phyloP scores from a whole-genome alignment of 2,329 filamentous ascomycete genomes.

The Lomentospora prolificans region DNA sequence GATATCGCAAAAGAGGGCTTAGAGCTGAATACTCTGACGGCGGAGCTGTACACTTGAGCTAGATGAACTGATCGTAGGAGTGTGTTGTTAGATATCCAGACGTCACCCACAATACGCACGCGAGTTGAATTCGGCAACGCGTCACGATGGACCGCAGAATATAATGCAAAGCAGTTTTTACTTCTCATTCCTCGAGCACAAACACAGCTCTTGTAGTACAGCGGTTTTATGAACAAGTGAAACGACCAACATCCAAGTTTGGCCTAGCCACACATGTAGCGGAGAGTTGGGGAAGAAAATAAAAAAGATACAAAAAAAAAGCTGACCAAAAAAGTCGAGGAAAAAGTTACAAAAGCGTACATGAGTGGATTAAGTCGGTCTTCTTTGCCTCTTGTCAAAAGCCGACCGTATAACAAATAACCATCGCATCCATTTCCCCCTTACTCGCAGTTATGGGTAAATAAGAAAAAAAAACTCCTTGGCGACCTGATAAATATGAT shows the following conservation, averaged over 20 bases:
- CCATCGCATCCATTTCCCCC: not conserved
- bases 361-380: not conserved
- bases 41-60: constrained; percentile 57
- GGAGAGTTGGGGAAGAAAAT: not conserved
- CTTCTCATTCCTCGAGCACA: not conserved
- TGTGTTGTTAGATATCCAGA: too few relatives aligned
- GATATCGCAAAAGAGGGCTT: constrained; percentile 81
- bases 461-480: constrained; percentile 10
- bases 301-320: not conserved
- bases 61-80: not conserved
- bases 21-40: constrained; percentile 60
- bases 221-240: too few relatives aligned
- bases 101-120: too few relatives aligned
- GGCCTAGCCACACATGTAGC: not conserved
- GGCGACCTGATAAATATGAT: constrained; percentile 3
- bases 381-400: constrained; percentile 5
- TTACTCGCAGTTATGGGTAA: too few relatives aligned
- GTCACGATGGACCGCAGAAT: not conserved
- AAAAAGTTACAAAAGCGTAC: not conserved
- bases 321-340: not conserved
- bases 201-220: not conserved
- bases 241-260: too few relatives aligned
- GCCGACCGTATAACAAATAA: constrained; percentile 3
- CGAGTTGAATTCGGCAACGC: too few relatives aligned
- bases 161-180: not conserved